Base-by-base conservation (phyloP, 129 eudicot species). In the carrot (Daucus carota) region DNA sequence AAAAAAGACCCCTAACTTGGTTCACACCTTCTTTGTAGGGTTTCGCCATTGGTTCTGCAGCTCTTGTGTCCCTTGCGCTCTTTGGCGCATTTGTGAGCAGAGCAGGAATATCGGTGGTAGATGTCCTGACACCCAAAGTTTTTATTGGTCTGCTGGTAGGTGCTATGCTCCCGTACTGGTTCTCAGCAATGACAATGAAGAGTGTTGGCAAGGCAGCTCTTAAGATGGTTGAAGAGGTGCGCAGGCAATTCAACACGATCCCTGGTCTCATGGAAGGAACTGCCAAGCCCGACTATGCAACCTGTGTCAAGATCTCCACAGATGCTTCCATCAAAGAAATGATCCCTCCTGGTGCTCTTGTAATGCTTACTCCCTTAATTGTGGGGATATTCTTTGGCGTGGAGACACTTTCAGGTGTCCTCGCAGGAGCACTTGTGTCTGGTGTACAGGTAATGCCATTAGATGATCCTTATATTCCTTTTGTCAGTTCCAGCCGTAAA, bases 171-270 rank as follows among this genome's bases (percentile, higher is more conserved):
- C 85, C 85, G 5, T 82, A 82, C 78, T 82, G 86, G 83, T 82
- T 74, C 52, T 83, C 79, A 15, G 84, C 88, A 81, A 85, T 85
- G 88, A 85, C 88, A 22, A 85, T 85, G 88, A 81, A 76, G 81
- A 85, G 88, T 44, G 88, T 85, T 4, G 88, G 88, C 28, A 85
- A 76, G 31, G 88, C 88, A 2, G 88, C 88, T 13, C 76, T 85
- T 32, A 85, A 85, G 79, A 85, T 85, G 88, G 88, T 85, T 38
- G 88, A 85, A 67, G 88, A 85, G 63, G 88, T 85, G 45, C 83
- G 88, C 14, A 75, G 88, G 71, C 88, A 85, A 73, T 85, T 85
- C 67, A 81, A 85, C 81, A 81, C 88, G 26, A 85, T 85, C 76
- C 88, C 88, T 3, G 88, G 88, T 9, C 75, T 85, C 60, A 81